These are phyloP conservation scores for Thermochaetoides thermophila DNA, from an alignment of 495 filamentous ascomycete genomes.

Conservation along the genomic window DNA sequence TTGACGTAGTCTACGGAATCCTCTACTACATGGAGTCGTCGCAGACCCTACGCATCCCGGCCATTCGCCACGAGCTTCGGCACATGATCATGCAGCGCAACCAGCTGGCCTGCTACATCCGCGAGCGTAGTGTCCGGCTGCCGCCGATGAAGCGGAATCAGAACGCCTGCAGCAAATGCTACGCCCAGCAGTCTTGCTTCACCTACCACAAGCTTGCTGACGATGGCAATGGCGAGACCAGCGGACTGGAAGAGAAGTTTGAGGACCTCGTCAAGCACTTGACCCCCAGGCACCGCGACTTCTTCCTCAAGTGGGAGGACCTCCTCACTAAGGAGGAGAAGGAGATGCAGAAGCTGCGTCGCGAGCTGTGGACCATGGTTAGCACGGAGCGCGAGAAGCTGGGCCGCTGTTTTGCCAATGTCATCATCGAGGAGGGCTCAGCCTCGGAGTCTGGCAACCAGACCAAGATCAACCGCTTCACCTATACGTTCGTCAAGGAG, in stretches of 20 bases:
- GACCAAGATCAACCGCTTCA: slow-evolving; percentile 77
- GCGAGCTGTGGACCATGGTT: slow-evolving; percentile 90
- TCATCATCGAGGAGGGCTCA: slow-evolving; percentile 66
- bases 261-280: slow-evolving; percentile 61
- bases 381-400: slow-evolving; percentile 77
- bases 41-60: slow-evolving; percentile 68
- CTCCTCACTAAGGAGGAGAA: slow-evolving; percentile 89
- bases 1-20: slow-evolving; percentile 76
- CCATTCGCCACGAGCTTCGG: slow-evolving; percentile 68
- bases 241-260: slow-evolving; percentile 59
- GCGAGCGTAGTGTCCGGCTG: slow-evolving; percentile 57
- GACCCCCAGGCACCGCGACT: slow-evolving; percentile 54
- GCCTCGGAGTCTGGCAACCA: slow-evolving; percentile 47
- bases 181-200: slow-evolving; percentile 77
- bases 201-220: slow-evolving; percentile 90
- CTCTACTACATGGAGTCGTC: slow-evolving; percentile 89
- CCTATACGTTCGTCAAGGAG: slow-evolving; percentile 66
- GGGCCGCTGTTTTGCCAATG: slow-evolving; percentile 50
- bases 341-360: slow-evolving; percentile 63
- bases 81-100: slow-evolving; percentile 98
- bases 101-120: slow-evolving; percentile 65
- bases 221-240: slow-evolving; percentile 65
- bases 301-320: slow-evolving; percentile 89
- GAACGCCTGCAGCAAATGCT: slow-evolving; percentile 67
- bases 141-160: slow-evolving; percentile 74